Percentiles rank a stretch among this genome's conserved stretches.
Conservation (phyloP, 176 grass and related monocot genomes). For the Pharus latifolius region DNA sequence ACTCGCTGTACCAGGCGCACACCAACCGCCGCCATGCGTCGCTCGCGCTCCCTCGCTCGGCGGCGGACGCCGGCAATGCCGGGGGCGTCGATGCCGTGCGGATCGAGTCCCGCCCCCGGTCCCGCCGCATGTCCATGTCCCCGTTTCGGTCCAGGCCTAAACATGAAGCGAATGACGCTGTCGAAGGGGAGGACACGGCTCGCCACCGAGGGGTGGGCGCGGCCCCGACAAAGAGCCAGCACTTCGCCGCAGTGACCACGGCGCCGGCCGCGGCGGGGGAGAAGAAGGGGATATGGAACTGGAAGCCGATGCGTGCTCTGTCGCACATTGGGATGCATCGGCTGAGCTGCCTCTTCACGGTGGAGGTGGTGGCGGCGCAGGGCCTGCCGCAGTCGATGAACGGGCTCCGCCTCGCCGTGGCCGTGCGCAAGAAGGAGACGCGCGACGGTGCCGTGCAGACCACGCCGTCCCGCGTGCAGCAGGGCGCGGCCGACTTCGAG, state of each 20-base stretch:
- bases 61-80: background rate
- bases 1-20: constrained; percentile 79
- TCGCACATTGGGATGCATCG: constrained; percentile 75
- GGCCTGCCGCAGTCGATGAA: constrained; percentile 76
- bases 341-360: constrained; percentile 76
- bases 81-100: background rate
- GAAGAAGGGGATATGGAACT: constrained; percentile 78
- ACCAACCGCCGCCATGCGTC: constrained; percentile 57
- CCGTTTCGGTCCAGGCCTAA: constrained; percentile 66
- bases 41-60: constrained; percentile 45
- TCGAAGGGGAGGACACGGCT: background rate
- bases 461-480: constrained; percentile 75
- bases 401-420: constrained; percentile 72
- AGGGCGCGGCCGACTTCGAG: constrained; percentile 69
- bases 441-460: constrained; percentile 83
- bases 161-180: background rate
- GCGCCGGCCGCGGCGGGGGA: background rate
- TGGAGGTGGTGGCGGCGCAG: constrained; percentile 71
- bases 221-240: constrained; percentile 45
- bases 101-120: constrained; percentile 6
- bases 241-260: background rate
- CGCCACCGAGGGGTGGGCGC: background rate
- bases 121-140: constrained; percentile 79
- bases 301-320: constrained; percentile 71
- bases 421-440: constrained; percentile 83